Conservation (phyloP, 371 early-diverging fungal genomes). For the Caulochytrium protostelioides region DNA sequence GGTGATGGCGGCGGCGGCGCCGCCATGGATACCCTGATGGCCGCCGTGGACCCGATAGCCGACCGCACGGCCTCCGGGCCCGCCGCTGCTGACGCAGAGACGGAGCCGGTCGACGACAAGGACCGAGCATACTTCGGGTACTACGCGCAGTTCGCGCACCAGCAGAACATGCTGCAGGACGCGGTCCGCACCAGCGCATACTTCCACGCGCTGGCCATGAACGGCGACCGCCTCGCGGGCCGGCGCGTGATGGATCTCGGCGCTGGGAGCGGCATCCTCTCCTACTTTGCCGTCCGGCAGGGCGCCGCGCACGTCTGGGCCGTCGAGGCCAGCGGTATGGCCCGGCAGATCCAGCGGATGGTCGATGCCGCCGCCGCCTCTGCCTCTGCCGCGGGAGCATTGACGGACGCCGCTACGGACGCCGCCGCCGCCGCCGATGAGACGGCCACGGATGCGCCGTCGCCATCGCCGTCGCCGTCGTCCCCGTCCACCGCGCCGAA, state of each 20-base stretch:
- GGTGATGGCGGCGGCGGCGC: no score
- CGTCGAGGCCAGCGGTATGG: conserved; percentile 92
- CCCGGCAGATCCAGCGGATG: conserved; percentile 58
- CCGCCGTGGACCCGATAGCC: no score
- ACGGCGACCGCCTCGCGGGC: conserved; percentile 46
- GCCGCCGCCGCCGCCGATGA: no score
- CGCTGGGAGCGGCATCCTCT: conserved; percentile 71
- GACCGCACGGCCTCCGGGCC: no score
- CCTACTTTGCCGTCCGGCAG: conserved; percentile 80
- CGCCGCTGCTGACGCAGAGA: no score
- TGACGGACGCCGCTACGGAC: no score
- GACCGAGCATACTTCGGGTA: conserved; percentile 76
- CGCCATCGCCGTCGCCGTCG: no score
- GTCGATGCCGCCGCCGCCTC: conserved; percentile 30
- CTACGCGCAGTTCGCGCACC: conserved; percentile 81
- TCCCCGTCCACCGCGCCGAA: neutral
- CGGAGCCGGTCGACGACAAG: conserved; percentile 5
- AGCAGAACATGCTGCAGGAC: conserved; percentile 94
- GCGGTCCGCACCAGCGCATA: conserved; percentile 83
- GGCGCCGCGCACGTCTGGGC: conserved; percentile 80
- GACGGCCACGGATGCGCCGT: no score
- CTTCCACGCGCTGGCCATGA: conserved; percentile 62
- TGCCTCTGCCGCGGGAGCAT: neutral
- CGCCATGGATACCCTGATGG: no score
- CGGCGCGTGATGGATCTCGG: conserved; percentile 88